These are phyloP conservation scores for Trypanosoma avium DNA, from an alignment of 208 protist species.

Conservation along the genomic window DNA sequence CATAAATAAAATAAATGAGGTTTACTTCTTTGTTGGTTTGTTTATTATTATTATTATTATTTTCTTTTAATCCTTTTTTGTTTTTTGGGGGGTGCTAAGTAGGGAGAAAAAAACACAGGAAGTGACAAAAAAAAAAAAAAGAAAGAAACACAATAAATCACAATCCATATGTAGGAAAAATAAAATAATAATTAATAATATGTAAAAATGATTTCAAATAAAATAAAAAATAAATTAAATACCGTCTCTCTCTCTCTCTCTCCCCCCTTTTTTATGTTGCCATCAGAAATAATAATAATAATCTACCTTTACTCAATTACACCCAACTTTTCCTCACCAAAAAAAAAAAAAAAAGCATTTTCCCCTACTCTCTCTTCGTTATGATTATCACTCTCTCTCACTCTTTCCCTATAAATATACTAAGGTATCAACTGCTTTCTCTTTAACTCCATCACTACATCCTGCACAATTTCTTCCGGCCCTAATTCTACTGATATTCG, in stretches of 20 bases:
- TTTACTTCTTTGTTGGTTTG: neutral
- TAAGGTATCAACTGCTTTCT: neutral
- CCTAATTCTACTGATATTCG: conserved; percentile 28
- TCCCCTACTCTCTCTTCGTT: no score
- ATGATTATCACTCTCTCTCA: no score
- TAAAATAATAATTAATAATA: conserved; percentile 13
- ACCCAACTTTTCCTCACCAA: no score
- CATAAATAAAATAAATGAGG: conserved; percentile 1
- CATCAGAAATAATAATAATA: no score
- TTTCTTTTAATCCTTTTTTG: neutral
- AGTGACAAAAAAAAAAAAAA: conserved; percentile 13
- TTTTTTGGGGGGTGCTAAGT: neutral
- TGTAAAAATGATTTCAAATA: conserved; percentile 1
- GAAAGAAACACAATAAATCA: conserved; percentile 7
- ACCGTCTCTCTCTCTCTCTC: no score
- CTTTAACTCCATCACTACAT: conserved; percentile 23
- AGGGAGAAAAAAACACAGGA: conserved; percentile 4
- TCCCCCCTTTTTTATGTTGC: no score
- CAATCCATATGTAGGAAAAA: conserved; percentile 14
- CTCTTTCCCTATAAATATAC: neutral
- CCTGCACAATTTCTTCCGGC: conserved; percentile 26
- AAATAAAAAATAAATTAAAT: conserved; percentile 3
- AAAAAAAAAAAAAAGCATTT: conserved; percentile 8
- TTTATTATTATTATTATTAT: no score
- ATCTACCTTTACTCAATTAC: no score